phyloP scores from a whole-genome alignment of 805 yeast species.

The Saccharomyces kudriavzevii region DNA sequence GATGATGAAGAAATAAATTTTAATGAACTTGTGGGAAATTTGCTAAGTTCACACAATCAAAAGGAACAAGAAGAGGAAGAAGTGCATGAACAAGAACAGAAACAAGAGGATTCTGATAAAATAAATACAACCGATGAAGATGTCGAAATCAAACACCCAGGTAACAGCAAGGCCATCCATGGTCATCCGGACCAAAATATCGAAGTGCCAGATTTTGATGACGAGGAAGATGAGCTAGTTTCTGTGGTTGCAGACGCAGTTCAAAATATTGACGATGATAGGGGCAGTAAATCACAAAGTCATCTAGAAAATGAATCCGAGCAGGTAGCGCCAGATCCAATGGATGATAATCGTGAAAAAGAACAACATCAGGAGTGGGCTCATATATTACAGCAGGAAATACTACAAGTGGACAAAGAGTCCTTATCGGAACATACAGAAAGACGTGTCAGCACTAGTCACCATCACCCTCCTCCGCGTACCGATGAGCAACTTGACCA shows the following conservation, averaged over 20 bases:
- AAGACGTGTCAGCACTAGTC: background rate
- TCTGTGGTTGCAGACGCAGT: conserved; percentile 36
- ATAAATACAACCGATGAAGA: background rate
- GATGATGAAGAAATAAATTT: conserved; percentile 26
- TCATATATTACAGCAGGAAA: conserved; percentile 23
- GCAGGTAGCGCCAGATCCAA: background rate
- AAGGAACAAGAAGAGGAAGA: conserved; percentile 1
- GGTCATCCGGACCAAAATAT: conserved; percentile 5
- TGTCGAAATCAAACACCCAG: background rate
- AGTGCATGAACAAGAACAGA: background rate
- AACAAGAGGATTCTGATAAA: background rate
- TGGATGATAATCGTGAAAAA: background rate
- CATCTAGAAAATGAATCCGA: conserved; percentile 1
- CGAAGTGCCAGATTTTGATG: conserved; percentile 20
- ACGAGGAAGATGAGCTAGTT: conserved; percentile 31
- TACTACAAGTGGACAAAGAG: conserved; percentile 13
- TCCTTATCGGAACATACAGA: background rate
- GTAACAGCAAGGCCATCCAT: background rate
- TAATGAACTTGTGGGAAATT: conserved; percentile 28
- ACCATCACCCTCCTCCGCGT: background rate
- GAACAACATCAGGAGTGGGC: conserved; percentile 25
- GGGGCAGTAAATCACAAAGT: background rate
- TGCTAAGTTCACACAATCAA: conserved; percentile 23
- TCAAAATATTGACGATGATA: conserved; percentile 15
- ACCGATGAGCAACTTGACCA: conserved; percentile 20